Conservation (phyloP, 495 filamentous ascomycete species). For the Penicillium lividum region DNA sequence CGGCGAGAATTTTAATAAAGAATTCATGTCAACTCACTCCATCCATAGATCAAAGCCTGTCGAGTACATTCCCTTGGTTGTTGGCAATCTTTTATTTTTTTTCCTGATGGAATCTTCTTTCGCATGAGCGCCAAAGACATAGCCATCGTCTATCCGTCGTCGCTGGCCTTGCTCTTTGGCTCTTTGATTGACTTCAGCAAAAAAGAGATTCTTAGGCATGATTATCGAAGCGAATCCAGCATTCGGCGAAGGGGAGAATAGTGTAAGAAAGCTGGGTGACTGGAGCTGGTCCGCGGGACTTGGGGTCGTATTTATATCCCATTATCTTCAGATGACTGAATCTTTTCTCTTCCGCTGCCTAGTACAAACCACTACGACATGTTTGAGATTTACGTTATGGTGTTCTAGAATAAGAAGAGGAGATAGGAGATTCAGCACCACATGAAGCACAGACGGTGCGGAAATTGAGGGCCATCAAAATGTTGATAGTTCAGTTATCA, state of each 20-base stretch:
- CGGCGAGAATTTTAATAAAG: background rate
- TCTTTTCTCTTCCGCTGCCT: background rate
- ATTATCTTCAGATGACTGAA: too few relatives aligned
- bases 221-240: too few relatives aligned
- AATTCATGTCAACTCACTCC: conserved; percentile 12
- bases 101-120: conserved; percentile 12
- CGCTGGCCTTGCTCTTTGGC: conserved; percentile 12
- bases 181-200: conserved; percentile 18
- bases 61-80: conserved; percentile 16
- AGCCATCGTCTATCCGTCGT: conserved; percentile 15
- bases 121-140: conserved; percentile 23
- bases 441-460: background rate
- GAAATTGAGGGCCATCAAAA: background rate
- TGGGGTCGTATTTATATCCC: too few relatives aligned
- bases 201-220: conserved; percentile 9
- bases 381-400: background rate
- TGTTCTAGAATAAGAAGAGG: background rate
- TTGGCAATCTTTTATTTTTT: conserved; percentile 17
- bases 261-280: too few relatives aligned
- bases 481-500: background rate
- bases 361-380: background rate
- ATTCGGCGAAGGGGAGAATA: too few relatives aligned
- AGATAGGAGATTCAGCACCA: background rate
- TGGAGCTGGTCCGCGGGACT: too few relatives aligned
- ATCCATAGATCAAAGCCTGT: conserved; percentile 11